Evolutionary conservation across 768 basidiomycete species (phyloP), one percentile per base, ranked within the genome.

Genomic region (Dictyophora rubrovolvata): DNA sequence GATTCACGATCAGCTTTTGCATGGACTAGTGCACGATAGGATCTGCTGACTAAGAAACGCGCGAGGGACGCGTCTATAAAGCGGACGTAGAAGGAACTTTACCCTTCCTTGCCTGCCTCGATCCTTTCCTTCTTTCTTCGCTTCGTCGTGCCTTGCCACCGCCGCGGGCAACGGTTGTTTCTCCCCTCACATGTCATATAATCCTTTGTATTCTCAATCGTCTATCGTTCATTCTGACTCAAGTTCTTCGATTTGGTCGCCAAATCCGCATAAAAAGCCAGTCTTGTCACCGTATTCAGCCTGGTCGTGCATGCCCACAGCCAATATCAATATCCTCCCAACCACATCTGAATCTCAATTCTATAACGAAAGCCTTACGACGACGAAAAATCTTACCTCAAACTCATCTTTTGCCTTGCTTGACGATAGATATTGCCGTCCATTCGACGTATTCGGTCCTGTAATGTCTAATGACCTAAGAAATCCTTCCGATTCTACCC

Each of bases 221-320:
- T 46, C 36, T n/a, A 50, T 50, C 60, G 34, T 51, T 57, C 50
- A 10, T 52, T 42, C 34, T 22, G 28, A 37, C 20, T 33, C 50
- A 0, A 47, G 46, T 36, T n/a, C 48, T 12, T 88, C 87, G 54
- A 90, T 91, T 62, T 91, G 88, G 88, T 89, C 89, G 0, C 88
- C 88, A 7, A 21, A 47, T 8, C 86, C 85, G 67, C 86, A 85
- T 22, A 59, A 53, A 36, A 22, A 51, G 28, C 50, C 50, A 18
- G 21, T 22, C 36, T 51, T 37, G 68, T 79, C 80, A 5, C 77
- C 79, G 16, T 84, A 84, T 18, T 67, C 75, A 5, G 78, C 81
- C 12, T 91, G 88, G 88, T 85, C 87, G 20, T 77, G 57, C 57
- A 76, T 61, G 74, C 84, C 37, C 71, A 86, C 36, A 84, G 85